Evolutionary conservation across 2,329 filamentous ascomycete species (phyloP).

Genomic region (Metarhizium sp.): DNA sequence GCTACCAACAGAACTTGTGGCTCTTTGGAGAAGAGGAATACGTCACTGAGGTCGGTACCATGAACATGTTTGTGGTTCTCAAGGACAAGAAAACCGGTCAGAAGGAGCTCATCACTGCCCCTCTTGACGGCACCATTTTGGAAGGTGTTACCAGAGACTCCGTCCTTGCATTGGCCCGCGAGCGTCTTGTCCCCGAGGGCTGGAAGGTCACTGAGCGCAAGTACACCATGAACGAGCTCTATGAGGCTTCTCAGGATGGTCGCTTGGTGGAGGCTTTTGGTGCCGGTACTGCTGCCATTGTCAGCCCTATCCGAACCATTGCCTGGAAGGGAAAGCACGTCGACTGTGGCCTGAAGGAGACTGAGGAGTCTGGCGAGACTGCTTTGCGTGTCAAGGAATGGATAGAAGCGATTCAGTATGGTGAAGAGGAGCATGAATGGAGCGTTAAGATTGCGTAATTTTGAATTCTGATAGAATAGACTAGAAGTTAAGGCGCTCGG

Average conservation of each 20-base stretch:
- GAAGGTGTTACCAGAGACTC: slow-evolving; percentile 93
- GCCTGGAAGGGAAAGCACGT: slow-evolving; percentile 78
- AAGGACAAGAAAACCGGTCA: slow-evolving; percentile 79
- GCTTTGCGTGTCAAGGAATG: slow-evolving; percentile 85
- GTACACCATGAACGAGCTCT: slow-evolving; percentile 81
- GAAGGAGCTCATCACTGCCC: slow-evolving; percentile 90
- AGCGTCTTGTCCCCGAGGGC: slow-evolving; percentile 73
- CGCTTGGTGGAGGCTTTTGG: slow-evolving; percentile 90
- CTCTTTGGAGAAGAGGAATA: slow-evolving; percentile 92
- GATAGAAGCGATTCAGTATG: slow-evolving; percentile 95
- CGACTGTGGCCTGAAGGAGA: slow-evolving; percentile 70
- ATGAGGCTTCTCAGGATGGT: slow-evolving; percentile 73
- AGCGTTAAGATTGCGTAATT: slow-evolving; percentile 46
- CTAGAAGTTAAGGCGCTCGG: background rate
- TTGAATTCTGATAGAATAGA: background rate
- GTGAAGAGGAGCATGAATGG: slow-evolving; percentile 87
- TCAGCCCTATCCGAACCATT: slow-evolving; percentile 82
- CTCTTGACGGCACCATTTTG: slow-evolving; percentile 91
- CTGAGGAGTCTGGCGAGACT: slow-evolving; percentile 81
- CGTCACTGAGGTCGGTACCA: slow-evolving; percentile 94
- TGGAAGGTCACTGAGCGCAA: slow-evolving; percentile 87
- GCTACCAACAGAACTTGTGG: slow-evolving; percentile 98
- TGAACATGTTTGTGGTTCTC: slow-evolving; percentile 93
- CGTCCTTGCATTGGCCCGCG: slow-evolving; percentile 74
- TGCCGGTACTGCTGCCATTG: slow-evolving; percentile 86